A percentile compares a stretch with the other conserved stretches of the same genome.
These are phyloP conservation scores for Ustilago crameri DNA, from an alignment of 1,284 basidiomycete species.

Conservation along the genomic window DNA sequence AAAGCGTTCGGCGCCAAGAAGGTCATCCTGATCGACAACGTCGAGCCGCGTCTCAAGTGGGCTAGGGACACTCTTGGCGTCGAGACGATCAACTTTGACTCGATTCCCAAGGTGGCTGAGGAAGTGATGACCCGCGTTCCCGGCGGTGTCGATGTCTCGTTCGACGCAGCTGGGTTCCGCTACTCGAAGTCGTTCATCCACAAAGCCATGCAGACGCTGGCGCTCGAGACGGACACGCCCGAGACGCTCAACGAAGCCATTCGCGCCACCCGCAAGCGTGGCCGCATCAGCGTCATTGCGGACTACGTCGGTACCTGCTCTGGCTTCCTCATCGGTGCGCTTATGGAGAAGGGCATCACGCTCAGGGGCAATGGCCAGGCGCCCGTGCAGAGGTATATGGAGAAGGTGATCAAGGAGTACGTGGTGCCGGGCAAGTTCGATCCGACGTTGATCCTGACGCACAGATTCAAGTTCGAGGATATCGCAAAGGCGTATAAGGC, in stretches of 20 bases:
- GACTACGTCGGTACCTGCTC: constrained; percentile 68
- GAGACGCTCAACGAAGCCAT: constrained; percentile 79
- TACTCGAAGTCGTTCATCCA: constrained; percentile 70
- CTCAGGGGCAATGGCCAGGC: constrained; percentile 70
- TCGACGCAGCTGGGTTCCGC: constrained; percentile 54
- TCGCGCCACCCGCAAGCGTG: constrained; percentile 73
- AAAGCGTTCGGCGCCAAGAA: constrained; percentile 76
- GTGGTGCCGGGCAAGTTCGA: constrained; percentile 78
- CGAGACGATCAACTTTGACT: constrained; percentile 76
- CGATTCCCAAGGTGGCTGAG: constrained; percentile 72
- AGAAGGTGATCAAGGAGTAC: constrained; percentile 70
- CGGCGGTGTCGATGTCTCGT: constrained; percentile 61
- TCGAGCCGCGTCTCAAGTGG: constrained; percentile 75
- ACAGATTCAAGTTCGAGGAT: constrained; percentile 60
- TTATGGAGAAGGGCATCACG: constrained; percentile 78
- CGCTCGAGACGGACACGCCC: constrained; percentile 80
- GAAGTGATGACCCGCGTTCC: constrained; percentile 76
- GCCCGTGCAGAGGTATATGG: constrained; percentile 80
- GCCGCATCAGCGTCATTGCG: constrained; percentile 46
- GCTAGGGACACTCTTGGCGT: constrained; percentile 74
- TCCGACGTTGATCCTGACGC: constrained; percentile 73
- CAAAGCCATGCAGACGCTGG: constrained; percentile 77
- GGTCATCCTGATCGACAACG: constrained; percentile 78
- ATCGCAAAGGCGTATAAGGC: constrained; percentile 49
- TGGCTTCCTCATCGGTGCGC: constrained; percentile 78